Percentiles rank a stretch among this genome's conserved stretches.
These are phyloP conservation scores for Torrubiellomyces zombiae DNA, from an alignment of 2,329 filamentous ascomycete genomes.

Conservation along the genomic window DNA sequence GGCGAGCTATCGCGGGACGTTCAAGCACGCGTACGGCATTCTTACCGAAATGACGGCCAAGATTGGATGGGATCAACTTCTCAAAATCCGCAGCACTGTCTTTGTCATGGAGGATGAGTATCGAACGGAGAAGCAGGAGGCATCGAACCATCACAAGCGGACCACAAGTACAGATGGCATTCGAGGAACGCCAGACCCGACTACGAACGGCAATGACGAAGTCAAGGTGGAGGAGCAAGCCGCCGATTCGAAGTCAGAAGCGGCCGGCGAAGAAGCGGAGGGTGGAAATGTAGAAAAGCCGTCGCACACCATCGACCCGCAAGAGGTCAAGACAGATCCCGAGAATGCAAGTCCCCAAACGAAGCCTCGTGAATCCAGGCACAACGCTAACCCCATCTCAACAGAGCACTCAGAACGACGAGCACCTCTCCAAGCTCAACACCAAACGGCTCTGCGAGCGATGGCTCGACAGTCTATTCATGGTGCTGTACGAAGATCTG, in stretches of 20 bases:
- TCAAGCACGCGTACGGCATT: constrained; percentile 84
- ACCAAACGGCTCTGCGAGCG: constrained; percentile 95
- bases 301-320: constrained; percentile 59
- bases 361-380: too few species aligned
- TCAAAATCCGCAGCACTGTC: constrained; percentile 89
- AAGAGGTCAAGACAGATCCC: constrained; percentile 56
- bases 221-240: constrained; percentile 17
- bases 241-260: constrained; percentile 14
- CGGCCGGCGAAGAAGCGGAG: constrained; percentile 22
- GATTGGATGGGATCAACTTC: constrained; percentile 92
- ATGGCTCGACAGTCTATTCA: constrained; percentile 97
- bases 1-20: constrained; percentile 83
- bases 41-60: constrained; percentile 91
- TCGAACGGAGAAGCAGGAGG: constrained; percentile 64
- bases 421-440: constrained; percentile 76
- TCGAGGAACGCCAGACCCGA: constrained; percentile 49
- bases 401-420: constrained; percentile 47
- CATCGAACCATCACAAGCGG: constrained; percentile 35
- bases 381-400: too few species aligned
- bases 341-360: constrained; percentile 50
- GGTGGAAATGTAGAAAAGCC: constrained; percentile 51
- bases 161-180: constrained; percentile 69
- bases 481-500: constrained; percentile 96
- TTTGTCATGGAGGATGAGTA: constrained; percentile 99
- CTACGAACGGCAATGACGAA: constrained; percentile 29